Conservation (phyloP, 2,329 filamentous ascomycete species). For the Chaetomiaceae sp. region DNA sequence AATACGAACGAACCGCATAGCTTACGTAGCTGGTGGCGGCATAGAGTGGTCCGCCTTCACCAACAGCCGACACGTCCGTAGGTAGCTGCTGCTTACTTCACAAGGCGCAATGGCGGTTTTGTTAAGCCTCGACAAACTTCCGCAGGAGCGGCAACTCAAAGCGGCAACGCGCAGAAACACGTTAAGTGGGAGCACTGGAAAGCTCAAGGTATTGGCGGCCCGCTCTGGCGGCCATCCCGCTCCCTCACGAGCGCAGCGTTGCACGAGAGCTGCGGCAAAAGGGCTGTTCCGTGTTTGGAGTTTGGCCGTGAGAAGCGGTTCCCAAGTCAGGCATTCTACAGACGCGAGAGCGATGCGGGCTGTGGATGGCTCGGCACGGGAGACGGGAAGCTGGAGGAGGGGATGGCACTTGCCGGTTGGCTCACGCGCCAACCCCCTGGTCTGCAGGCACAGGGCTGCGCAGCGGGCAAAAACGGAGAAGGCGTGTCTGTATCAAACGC, state of each 20-base stretch:
- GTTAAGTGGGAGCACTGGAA: neutral
- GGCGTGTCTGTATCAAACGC: constrained; percentile 25
- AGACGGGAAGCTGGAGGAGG: neutral
- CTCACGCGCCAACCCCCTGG: neutral
- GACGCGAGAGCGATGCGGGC: neutral
- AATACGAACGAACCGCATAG: too few species aligned
- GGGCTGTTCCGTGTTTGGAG: neutral
- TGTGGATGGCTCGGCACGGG: too few species aligned
- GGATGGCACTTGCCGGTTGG: constrained; percentile 5
- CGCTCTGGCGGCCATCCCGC: neutral
- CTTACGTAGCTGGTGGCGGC: neutral
- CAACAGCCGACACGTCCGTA: neutral
- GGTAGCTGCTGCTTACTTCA: too few species aligned
- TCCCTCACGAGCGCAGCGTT: neutral
- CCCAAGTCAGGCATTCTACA: neutral
- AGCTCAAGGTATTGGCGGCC: neutral
- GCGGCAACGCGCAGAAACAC: neutral
- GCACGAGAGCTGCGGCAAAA: constrained; percentile 1
- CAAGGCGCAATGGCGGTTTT: neutral
- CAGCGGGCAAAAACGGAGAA: constrained; percentile 10
- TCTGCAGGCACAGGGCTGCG: neutral
- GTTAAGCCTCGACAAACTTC: neutral
- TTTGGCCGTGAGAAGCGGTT: neutral
- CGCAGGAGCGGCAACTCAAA: neutral
- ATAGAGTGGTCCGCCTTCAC: neutral